These are phyloP conservation scores for Mycena belliarum DNA, from an alignment of 768 basidiomycete species.

Conservation along the genomic window DNA sequence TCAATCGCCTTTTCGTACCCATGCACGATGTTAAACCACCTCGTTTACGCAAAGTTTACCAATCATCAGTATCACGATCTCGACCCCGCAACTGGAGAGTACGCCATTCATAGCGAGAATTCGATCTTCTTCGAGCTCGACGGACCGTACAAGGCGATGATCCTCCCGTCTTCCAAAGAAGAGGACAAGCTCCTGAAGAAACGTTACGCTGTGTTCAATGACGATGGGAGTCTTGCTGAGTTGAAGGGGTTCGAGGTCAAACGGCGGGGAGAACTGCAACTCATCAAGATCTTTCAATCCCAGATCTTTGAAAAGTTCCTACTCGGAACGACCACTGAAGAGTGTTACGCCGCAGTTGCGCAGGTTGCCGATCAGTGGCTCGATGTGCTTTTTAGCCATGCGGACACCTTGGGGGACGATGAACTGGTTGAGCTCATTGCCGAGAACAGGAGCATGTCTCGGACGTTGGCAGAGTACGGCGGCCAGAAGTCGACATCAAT, in stretches of 20 bases:
- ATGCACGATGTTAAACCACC: constrained; percentile 99
- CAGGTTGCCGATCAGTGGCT: constrained; percentile 96
- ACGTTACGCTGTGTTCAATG: constrained; percentile 98
- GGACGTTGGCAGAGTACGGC: constrained; percentile 93
- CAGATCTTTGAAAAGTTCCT: constrained; percentile 98
- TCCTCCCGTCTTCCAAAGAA: constrained; percentile 97
- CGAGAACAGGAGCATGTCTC: constrained; percentile 97
- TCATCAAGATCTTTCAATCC: constrained; percentile 99
- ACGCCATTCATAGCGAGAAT: constrained; percentile 89
- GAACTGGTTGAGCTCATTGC: constrained; percentile 98
- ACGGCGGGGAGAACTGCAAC: constrained; percentile 92
- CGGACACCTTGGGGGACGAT: constrained; percentile 81
- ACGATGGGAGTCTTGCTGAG: constrained; percentile 96
- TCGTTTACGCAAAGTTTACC: constrained; percentile 93
- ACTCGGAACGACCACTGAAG: constrained; percentile 88
- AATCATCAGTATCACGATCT: constrained; percentile 98
- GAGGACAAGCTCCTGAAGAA: constrained; percentile 99
- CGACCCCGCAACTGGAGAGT: constrained; percentile 81
- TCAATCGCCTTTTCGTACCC: constrained; percentile 90
- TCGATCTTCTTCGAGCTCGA: constrained; percentile 99
- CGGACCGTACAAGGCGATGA: constrained; percentile 99
- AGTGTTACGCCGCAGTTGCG: constrained; percentile 94
- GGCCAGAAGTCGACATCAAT: constrained; percentile 98
- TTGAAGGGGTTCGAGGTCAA: constrained; percentile 99
- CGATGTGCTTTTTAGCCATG: constrained; percentile 88